A percentile compares a stretch with the other conserved stretches of the same genome.
Conservation (phyloP, 2,329 filamentous ascomycete genomes). For the Trichophyton rubrum region DNA sequence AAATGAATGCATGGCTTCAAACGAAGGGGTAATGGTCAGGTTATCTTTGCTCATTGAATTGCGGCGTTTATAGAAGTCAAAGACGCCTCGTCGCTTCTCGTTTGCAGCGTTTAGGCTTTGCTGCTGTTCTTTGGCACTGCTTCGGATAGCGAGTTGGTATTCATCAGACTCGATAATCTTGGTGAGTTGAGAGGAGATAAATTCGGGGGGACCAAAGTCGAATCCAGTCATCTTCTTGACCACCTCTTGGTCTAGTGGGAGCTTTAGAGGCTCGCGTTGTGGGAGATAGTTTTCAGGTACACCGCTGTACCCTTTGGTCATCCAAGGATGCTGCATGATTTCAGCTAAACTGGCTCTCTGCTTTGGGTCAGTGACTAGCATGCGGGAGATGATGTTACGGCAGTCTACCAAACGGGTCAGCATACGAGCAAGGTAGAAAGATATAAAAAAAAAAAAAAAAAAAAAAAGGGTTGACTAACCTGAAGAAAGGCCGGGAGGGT, state of each 20-base stretch:
- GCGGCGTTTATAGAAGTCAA: constrained; percentile 92
- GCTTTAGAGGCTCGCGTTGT: constrained; percentile 65
- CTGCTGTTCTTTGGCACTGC: constrained; percentile 58
- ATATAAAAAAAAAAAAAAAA: constrained; percentile 25
- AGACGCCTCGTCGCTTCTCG: constrained; percentile 80
- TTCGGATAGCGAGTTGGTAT: constrained; percentile 71
- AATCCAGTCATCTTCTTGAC: constrained; percentile 95
- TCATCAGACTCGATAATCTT: constrained; percentile 87
- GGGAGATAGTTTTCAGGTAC: constrained; percentile 86
- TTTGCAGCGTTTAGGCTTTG: constrained; percentile 43
- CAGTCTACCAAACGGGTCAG: constrained; percentile 52
- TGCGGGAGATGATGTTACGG: constrained; percentile 78
- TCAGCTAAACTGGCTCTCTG: constrained; percentile 77
- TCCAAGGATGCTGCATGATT: constrained; percentile 92
- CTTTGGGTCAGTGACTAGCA: constrained; percentile 89
- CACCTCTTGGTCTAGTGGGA: constrained; percentile 71
- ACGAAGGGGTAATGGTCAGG: constrained; percentile 59
- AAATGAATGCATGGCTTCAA: constrained; percentile 69
- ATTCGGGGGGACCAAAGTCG: constrained; percentile 81
- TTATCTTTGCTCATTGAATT: constrained; percentile 88
- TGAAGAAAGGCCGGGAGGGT: constrained; percentile 80
- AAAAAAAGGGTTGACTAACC: constrained; percentile 45
- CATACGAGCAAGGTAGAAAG: neutral
- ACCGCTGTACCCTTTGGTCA: constrained; percentile 76
- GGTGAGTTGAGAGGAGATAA: constrained; percentile 68